phyloP scores from a whole-genome alignment of 805 yeast species.

The Maudiozyma barnettii region DNA sequence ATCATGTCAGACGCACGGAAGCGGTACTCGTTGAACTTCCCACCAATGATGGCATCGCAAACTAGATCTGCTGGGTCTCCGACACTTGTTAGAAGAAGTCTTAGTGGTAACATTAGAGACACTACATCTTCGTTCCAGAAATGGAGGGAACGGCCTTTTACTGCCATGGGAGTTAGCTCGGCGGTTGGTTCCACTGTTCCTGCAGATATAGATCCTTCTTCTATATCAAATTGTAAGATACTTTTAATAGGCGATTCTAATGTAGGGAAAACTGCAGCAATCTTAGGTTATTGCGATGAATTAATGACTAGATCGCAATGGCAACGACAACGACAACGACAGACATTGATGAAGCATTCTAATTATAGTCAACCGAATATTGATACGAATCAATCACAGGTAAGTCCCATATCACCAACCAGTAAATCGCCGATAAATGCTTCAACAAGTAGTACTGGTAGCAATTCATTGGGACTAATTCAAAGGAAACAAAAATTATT shows the following conservation, averaged over 20 bases:
- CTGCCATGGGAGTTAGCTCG: too few relatives aligned
- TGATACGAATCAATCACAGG: background rate
- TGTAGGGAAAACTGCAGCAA: constrained; percentile 41
- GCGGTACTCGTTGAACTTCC: background rate
- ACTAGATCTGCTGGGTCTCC: background rate
- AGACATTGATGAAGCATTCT: background rate
- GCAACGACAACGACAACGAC: background rate
- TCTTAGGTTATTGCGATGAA: constrained; percentile 35
- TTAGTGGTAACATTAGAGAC: background rate
- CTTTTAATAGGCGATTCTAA: constrained; percentile 38
- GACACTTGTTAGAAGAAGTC: background rate
- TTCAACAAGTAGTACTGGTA: background rate
- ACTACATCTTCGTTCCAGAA: background rate
- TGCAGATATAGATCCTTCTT: background rate
- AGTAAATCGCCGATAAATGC: background rate
- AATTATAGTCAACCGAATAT: background rate
- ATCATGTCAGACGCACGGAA: background rate
- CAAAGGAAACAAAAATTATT: background rate
- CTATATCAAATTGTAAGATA: constrained; percentile 21
- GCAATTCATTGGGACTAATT: background rate
- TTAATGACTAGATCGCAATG: constrained; percentile 21
- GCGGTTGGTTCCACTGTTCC: background rate
- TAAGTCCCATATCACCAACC: background rate
- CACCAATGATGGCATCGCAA: background rate
- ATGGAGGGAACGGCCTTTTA: background rate